These are phyloP conservation scores for Boletus bicolor DNA, from an alignment of 768 basidiomycete genomes.

Conservation along the genomic window DNA sequence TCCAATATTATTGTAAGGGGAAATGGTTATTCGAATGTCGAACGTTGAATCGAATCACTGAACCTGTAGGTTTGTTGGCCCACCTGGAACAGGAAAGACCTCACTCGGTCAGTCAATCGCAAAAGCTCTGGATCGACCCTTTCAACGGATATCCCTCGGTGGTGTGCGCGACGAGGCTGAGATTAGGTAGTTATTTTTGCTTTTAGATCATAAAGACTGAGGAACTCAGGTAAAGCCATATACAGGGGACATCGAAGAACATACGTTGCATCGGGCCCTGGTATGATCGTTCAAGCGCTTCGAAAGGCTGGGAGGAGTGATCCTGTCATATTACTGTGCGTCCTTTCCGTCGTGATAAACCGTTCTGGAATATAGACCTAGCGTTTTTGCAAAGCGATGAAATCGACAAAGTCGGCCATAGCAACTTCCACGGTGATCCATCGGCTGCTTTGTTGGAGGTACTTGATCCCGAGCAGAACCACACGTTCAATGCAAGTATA, in stretches of 20 bases:
- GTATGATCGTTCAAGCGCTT: constrained; percentile 81
- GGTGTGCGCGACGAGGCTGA: constrained; percentile 93
- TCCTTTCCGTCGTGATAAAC: not conserved
- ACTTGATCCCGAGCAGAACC: constrained; percentile 91
- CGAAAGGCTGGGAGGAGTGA: constrained; percentile 80
- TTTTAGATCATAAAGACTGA: constrained; percentile 6
- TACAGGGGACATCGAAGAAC: constrained; percentile 67
- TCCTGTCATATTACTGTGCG: constrained; percentile 70
- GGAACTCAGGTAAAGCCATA: constrained; percentile 2
- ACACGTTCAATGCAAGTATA: constrained; percentile 64
- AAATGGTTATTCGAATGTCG: not conserved
- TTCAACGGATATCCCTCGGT: constrained; percentile 89
- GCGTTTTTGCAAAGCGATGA: constrained; percentile 53
- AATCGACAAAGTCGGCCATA: constrained; percentile 86
- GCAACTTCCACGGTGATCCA: constrained; percentile 90
- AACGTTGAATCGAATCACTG: not conserved
- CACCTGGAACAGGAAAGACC: constrained; percentile 90
- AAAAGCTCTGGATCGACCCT: constrained; percentile 75
- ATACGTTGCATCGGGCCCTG: constrained; percentile 88
- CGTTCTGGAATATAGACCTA: not conserved
- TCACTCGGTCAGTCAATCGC: constrained; percentile 89
- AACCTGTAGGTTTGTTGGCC: constrained; percentile 71
- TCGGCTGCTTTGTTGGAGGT: constrained; percentile 89
- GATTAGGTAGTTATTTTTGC: constrained; percentile 40
- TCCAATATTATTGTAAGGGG: constrained; percentile 61